Conservation (phyloP, 495 filamentous ascomycete genomes). For the Penicillium crystallinum region DNA sequence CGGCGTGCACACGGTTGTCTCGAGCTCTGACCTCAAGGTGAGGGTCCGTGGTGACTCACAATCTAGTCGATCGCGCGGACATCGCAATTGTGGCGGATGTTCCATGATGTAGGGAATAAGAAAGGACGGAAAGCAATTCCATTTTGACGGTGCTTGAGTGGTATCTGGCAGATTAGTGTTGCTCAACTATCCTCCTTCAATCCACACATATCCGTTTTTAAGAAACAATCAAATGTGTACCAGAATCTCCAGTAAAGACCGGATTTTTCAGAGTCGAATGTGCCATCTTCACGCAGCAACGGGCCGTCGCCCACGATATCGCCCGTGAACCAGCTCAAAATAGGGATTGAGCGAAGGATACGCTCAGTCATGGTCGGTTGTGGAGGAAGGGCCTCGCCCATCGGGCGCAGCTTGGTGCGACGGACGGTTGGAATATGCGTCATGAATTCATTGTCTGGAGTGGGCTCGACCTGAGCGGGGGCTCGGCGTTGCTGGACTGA, state of each 20-base stretch:
- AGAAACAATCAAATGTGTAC: constrained; percentile 41
- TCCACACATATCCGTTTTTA: constrained; percentile 49
- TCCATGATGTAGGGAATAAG: background rate
- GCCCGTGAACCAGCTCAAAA: constrained; percentile 64
- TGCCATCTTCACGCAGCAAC: constrained; percentile 70
- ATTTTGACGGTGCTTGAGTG: background rate
- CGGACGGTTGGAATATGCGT: constrained; percentile 48
- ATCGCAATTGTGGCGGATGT: too few species aligned
- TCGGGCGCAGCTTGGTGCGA: constrained; percentile 47
- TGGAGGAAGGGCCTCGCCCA: constrained; percentile 58
- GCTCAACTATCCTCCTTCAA: constrained; percentile 42
- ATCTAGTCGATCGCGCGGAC: background rate
- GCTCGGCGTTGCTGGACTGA: constrained; percentile 33
- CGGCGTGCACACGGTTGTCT: background rate
- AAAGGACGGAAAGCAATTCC: background rate
- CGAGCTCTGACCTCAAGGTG: background rate
- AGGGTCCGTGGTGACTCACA: background rate
- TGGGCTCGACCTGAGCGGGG: constrained; percentile 21
- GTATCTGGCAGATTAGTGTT: background rate
- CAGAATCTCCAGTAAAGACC: constrained; percentile 71
- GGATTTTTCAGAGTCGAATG: constrained; percentile 70
- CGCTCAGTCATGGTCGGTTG: constrained; percentile 57
- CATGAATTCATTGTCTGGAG: constrained; percentile 45
- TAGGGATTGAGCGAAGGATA: constrained; percentile 54
- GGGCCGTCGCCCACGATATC: constrained; percentile 77